Base-by-base conservation (phyloP, 345 rosid genomes). In the Eucalyptus albens region DNA sequence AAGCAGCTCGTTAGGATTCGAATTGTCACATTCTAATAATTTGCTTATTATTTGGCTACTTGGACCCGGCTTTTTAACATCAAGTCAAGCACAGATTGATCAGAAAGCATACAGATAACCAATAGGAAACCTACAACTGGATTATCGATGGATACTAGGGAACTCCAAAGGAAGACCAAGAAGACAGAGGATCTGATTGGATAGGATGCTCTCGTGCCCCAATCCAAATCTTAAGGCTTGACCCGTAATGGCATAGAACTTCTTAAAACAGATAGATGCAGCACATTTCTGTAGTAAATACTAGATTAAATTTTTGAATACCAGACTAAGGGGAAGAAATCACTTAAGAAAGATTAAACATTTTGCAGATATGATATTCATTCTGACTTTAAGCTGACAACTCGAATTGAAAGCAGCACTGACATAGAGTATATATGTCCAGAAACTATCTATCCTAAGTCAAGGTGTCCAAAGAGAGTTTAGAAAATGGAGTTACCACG, bases 401-500 rank as follows among this genome's bases (percentile, higher is more conserved):
- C 45, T 77, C 15, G 2, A 77, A 77, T 24, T 40, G 69, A 16
- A 31, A 49, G 40, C 31, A 33, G 40, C 86, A 24, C 8, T 37
- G 42, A 50, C 44, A 40, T 33, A 47, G 50, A 83, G 69, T 56
- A 90, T 50, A 44, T 29, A 40, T 31, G 26, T 72, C 15, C 83
- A 72, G 22, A 21, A 72, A 37, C 26, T 11, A 37, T 72, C 24
- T 37, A 72, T 72, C 27, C 45, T 10, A 10, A 86, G 21, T 80
- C 89, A 15, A 65, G 31, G 83, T 24, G 44, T 77, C 50, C 45
- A 72, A 53, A 8, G 31, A 60, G 87, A 31, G 89, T 89, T 77
- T 11, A 19, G 82, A 47, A 87, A 67, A 89, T 40, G 42, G 45
- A 51, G 56, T 97, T 97, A 97, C 99, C 98, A 97, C 92, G 49